Evolutionary conservation across 805 yeast species (phyloP).

Genomic region (Kluyveromyces aestuarii): DNA sequence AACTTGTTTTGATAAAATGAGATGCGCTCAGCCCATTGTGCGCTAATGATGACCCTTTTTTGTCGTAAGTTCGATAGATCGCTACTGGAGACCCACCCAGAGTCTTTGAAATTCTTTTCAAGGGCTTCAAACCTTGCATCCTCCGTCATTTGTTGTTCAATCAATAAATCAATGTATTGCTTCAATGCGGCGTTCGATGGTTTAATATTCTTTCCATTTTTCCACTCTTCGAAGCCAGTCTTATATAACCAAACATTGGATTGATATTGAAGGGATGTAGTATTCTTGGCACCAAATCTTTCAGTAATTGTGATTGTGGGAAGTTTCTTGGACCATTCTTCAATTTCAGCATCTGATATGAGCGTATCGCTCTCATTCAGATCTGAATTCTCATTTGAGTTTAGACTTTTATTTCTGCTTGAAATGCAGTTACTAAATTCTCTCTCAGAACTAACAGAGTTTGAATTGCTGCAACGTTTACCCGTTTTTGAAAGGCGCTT

Average conservation of each 20-base stretch:
- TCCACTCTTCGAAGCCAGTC: slow-evolving; percentile 6
- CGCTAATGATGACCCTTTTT: slow-evolving; percentile 20
- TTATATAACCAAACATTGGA: slow-evolving; percentile 17
- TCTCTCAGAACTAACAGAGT: not conserved
- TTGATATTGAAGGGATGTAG: slow-evolving; percentile 14
- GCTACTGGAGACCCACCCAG: slow-evolving; percentile 24
- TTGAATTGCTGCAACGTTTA: slow-evolving; percentile 1
- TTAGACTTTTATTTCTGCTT: slow-evolving; percentile 4
- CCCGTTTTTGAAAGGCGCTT: not conserved
- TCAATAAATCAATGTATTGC: slow-evolving; percentile 18
- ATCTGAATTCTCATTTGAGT: slow-evolving; percentile 5
- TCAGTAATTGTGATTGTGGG: slow-evolving; percentile 21
- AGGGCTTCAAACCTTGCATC: slow-evolving; percentile 20
- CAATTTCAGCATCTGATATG: slow-evolving; percentile 8
- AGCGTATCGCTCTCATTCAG: not conserved
- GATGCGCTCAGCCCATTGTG: slow-evolving; percentile 26
- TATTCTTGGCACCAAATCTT: slow-evolving; percentile 10
- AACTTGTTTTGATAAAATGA: slow-evolving; percentile 17
- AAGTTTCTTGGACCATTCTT: slow-evolving; percentile 13
- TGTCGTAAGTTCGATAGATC: slow-evolving; percentile 18
- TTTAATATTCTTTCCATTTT: not conserved
- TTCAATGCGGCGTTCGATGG: slow-evolving; percentile 15
- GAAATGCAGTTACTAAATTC: not conserved
- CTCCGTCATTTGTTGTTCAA: slow-evolving; percentile 20
- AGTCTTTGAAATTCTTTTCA: slow-evolving; percentile 16